These are phyloP conservation scores for Isoetes taiwanensis DNA, from an alignment of 75 land plant genomes.

Conservation along the genomic window DNA sequence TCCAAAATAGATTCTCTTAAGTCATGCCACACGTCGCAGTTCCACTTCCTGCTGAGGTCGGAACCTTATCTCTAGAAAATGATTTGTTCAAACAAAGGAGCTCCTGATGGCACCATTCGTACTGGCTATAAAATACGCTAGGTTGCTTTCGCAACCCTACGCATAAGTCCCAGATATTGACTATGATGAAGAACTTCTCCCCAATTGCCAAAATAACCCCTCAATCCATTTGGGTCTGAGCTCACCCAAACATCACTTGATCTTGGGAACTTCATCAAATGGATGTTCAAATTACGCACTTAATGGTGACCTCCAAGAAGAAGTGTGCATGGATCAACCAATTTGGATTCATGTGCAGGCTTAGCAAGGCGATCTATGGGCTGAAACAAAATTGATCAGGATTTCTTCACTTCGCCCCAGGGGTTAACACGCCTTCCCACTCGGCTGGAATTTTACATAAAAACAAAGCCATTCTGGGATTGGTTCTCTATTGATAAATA, in stretches of 20 bases:
- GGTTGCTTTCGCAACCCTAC: slow-evolving; percentile 16
- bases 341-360: neutral
- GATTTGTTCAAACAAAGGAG: slow-evolving; percentile 7
- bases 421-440: neutral
- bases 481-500: neutral
- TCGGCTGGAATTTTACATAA: neutral
- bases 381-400: slow-evolving; percentile 12
- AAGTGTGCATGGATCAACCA: slow-evolving; percentile 14
- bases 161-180: slow-evolving; percentile 9
- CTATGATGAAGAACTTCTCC: slow-evolving; percentile 8
- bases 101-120: neutral
- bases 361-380: slow-evolving; percentile 10
- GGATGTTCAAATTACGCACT: too few species aligned
- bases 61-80: slow-evolving; percentile 8
- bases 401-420: too few species aligned
- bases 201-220: slow-evolving; percentile 10
- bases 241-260: neutral
- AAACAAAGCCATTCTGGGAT: neutral
- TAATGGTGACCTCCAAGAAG: slow-evolving; percentile 6
- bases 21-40: too few species aligned
- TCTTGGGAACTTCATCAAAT: slow-evolving; percentile 6
- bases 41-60: neutral
- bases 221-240: neutral
- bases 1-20: too few species aligned
- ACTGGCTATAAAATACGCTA: slow-evolving; percentile 14